phyloP scores from a whole-genome alignment of 495 filamentous ascomycete species.

The Hypomontagnella submonticulosa region DNA sequence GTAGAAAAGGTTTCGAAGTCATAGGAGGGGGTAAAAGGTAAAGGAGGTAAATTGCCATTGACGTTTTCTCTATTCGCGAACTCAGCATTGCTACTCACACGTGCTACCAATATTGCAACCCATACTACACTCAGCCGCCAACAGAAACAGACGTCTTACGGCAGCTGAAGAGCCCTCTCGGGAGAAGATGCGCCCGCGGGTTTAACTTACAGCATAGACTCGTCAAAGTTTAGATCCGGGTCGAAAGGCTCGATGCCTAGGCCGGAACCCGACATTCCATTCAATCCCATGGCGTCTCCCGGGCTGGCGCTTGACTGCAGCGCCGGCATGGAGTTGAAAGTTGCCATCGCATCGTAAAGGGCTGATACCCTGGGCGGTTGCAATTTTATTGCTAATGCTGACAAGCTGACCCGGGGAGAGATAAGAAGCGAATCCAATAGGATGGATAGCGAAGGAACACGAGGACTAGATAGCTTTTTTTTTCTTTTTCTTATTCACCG shows the following conservation, averaged over 20 bases:
- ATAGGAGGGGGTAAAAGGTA: constrained; percentile 66
- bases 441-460: neutral
- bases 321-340: constrained; percentile 60
- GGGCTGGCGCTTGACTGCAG: constrained; percentile 50
- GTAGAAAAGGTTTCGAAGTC: constrained; percentile 65
- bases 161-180: neutral
- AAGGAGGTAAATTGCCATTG: constrained; percentile 54
- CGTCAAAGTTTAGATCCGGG: constrained; percentile 58
- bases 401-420: constrained; percentile 2
- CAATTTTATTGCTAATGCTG: constrained; percentile 9
- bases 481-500: no score
- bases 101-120: constrained; percentile 2
- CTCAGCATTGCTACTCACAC: constrained; percentile 31
- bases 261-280: constrained; percentile 40
- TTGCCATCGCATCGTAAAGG: constrained; percentile 60
- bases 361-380: constrained; percentile 33
- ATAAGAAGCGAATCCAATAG: neutral
- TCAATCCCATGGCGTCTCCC: constrained; percentile 54
- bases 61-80: constrained; percentile 53
- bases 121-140: constrained; percentile 1
- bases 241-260: constrained; percentile 55
- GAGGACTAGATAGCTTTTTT: neutral
- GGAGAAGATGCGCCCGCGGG: constrained; percentile 19
- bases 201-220: constrained; percentile 57
- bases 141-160: constrained; percentile 1